Conservation (phyloP, 2,329 filamentous ascomycete genomes). For the Tolypocladium ovalisporum region DNA sequence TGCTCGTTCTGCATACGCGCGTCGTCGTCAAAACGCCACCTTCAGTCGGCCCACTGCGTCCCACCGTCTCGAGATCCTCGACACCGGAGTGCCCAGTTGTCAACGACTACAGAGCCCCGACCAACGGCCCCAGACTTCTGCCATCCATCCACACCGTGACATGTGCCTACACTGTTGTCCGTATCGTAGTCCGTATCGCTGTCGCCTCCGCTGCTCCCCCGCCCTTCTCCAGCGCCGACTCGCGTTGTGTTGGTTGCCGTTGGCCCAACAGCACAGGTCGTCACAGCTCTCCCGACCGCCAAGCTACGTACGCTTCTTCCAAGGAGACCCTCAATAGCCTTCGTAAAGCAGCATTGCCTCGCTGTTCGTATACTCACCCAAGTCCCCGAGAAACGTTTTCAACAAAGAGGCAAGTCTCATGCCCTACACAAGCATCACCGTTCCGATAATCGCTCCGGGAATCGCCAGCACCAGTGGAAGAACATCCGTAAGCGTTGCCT, state of each 20-base stretch:
- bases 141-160: background rate
- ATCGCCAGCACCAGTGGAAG: conserved; percentile 14
- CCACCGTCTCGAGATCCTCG: too few species aligned
- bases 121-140: background rate
- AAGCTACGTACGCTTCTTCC: background rate
- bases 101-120: background rate
- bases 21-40: background rate
- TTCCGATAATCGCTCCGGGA: conserved; percentile 13
- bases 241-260: background rate
- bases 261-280: background rate
- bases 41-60: background rate
- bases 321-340: background rate
- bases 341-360: background rate
- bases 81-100: too few species aligned
- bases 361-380: background rate
- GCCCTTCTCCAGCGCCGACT: background rate
- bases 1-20: background rate
- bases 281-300: background rate
- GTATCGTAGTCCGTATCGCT: background rate
- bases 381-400: conserved; percentile 6
- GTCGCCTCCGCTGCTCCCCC: background rate
- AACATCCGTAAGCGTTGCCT: conserved; percentile 13
- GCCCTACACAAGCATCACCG: conserved; percentile 13
- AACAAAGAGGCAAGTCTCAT: conserved; percentile 12
- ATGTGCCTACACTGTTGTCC: background rate